Evolutionary conservation across 192 early-diverging fungal species (phyloP).

Genomic region (Backusella circina): DNA sequence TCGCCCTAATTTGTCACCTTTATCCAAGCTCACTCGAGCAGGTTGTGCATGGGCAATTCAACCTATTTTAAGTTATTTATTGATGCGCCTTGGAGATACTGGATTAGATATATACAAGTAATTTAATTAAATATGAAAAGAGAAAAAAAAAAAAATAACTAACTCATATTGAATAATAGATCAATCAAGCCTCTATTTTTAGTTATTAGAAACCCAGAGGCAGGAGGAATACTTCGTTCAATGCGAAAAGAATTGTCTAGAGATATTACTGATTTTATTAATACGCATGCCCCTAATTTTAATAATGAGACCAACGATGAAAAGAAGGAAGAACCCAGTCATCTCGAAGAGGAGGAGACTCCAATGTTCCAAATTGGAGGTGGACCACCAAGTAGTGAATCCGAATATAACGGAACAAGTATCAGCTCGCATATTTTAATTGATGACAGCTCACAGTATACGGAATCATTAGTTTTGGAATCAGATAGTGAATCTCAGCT

Average conservation of each 20-base stretch:
- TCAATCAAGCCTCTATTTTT: slow-evolving; percentile 86
- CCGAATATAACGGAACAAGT: not conserved
- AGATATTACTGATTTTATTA: slow-evolving; percentile 75
- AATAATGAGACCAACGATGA: not conserved
- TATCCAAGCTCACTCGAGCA: slow-evolving; percentile 26
- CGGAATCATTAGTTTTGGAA: not conserved
- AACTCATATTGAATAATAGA: slow-evolving; percentile 23
- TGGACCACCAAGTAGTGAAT: not conserved
- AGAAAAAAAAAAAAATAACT: not conserved
- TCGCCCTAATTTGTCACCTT: slow-evolving; percentile 12
- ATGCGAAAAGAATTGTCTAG: slow-evolving; percentile 66
- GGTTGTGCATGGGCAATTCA: slow-evolving; percentile 43
- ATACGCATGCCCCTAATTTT: slow-evolving; percentile 69
- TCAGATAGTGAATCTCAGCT: not conserved
- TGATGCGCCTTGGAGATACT: slow-evolving; percentile 69
- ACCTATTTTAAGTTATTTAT: slow-evolving; percentile 63
- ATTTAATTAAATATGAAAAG: not conserved
- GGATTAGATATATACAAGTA: slow-evolving; percentile 72
- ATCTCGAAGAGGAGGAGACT: not conserved
- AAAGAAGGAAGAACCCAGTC: not conserved
- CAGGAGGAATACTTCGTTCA: slow-evolving; percentile 41
- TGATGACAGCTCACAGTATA: not conserved
- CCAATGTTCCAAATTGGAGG: not conserved
- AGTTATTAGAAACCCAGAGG: slow-evolving; percentile 53
- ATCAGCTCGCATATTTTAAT: not conserved